Percentiles rank a stretch among this genome's conserved stretches.
phyloP scores from a whole-genome alignment of 2,329 filamentous ascomycete genomes.

The Phialophora expanda region DNA sequence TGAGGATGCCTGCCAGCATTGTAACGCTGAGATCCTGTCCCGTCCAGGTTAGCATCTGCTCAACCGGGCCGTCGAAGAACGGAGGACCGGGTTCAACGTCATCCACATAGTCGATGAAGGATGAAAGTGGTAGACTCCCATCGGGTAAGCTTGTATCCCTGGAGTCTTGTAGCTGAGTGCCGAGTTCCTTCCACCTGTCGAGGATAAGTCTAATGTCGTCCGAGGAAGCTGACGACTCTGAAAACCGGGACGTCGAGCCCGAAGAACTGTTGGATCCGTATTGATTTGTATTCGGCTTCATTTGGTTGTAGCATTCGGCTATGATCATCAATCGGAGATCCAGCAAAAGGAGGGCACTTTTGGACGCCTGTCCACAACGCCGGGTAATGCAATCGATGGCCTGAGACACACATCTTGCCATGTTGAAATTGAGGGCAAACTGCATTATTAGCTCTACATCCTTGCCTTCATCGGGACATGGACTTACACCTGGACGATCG shows the following conservation, averaged over 20 bases:
- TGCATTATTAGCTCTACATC: background rate
- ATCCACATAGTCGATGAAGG: background rate
- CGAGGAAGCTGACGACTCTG: background rate
- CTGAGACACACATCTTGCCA: constrained; percentile 5
- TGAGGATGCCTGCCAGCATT: background rate
- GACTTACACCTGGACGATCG: constrained; percentile 9
- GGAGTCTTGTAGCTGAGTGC: background rate
- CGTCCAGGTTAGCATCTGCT: background rate
- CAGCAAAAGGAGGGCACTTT: constrained; percentile 2
- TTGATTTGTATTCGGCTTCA: background rate
- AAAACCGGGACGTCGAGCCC: background rate
- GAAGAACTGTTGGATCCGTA: background rate
- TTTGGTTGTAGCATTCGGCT: background rate
- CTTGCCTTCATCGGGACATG: too few relatives aligned
- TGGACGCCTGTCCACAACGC: background rate
- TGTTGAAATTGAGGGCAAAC: constrained; percentile 5
- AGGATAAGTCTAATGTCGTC: constrained; percentile 1
- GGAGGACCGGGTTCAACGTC: constrained; percentile 5
- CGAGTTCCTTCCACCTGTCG: constrained; percentile 6
- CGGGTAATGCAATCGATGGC: constrained; percentile 1
- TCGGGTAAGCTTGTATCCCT: background rate
- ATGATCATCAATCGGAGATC: constrained; percentile 16
- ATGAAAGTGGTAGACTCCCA: background rate
- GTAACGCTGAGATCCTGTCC: background rate
- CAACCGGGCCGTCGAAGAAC: background rate